phyloP scores from a whole-genome alignment of 2,329 filamentous ascomycete genomes.

The Alternaria atra region DNA sequence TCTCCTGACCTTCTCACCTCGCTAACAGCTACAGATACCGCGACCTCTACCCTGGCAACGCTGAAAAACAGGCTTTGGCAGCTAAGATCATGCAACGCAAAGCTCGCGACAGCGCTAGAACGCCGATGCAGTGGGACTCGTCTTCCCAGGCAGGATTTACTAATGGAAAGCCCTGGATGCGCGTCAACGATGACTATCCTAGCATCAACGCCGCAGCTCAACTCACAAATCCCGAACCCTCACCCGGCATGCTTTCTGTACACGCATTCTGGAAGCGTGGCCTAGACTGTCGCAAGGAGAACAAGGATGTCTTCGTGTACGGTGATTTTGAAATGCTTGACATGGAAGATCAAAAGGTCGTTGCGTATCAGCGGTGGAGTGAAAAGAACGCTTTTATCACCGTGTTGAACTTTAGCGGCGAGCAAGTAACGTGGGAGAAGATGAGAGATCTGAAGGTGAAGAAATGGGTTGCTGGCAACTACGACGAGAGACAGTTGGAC shows the following conservation, averaged over 20 bases:
- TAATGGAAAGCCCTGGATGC: constrained; percentile 67
- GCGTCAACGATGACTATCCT: constrained; percentile 64
- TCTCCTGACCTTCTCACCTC: not conserved
- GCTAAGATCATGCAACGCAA: constrained; percentile 62
- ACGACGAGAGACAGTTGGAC: constrained; percentile 39
- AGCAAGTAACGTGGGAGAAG: constrained; percentile 40
- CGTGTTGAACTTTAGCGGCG: constrained; percentile 47
- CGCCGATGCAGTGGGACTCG: constrained; percentile 73
- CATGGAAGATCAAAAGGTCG: constrained; percentile 49
- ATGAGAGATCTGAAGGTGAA: constrained; percentile 37
- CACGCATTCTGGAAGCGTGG: constrained; percentile 69
- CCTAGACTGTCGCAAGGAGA: constrained; percentile 64
- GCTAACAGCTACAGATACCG: constrained; percentile 34
- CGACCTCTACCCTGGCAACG: constrained; percentile 39
- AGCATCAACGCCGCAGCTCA: constrained; percentile 67
- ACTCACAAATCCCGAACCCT: constrained; percentile 37
- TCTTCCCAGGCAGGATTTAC: constrained; percentile 70
- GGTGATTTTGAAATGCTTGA: constrained; percentile 67
- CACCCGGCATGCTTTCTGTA: constrained; percentile 56
- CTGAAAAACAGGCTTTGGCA: constrained; percentile 38
- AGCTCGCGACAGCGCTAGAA: constrained; percentile 71
- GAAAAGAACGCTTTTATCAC: constrained; percentile 38
- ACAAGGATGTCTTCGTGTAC: constrained; percentile 69
- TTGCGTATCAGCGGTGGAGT: constrained; percentile 47
- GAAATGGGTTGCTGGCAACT: constrained; percentile 51